Evolutionary conservation across 768 basidiomycete genomes (phyloP).

Genomic region (Boletus fagicola): DNA sequence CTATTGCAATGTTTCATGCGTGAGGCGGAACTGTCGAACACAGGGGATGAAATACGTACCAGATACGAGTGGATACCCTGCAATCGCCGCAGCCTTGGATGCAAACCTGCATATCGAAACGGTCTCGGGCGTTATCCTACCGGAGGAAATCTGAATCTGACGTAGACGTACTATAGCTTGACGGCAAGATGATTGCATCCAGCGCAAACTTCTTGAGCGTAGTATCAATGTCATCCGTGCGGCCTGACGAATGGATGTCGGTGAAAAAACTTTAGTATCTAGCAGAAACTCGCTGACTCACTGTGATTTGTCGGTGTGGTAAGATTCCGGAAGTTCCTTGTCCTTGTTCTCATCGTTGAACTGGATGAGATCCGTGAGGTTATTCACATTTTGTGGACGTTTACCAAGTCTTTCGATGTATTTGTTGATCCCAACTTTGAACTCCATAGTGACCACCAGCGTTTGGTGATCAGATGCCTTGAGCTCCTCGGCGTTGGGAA

Average conservation of each 20-base stretch:
- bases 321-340: slow-evolving; percentile 44
- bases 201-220: slow-evolving; percentile 44
- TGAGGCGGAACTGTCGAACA: not conserved
- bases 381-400: slow-evolving; percentile 56
- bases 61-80: slow-evolving; percentile 38
- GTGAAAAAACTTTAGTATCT: not conserved
- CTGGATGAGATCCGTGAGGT: slow-evolving; percentile 53
- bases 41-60: slow-evolving; percentile 15
- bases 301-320: slow-evolving; percentile 37
- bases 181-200: slow-evolving; percentile 52
- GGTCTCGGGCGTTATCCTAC: not conserved
- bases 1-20: slow-evolving; percentile 36
- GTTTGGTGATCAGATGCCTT: slow-evolving; percentile 47
- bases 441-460: slow-evolving; percentile 52
- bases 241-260: slow-evolving; percentile 26
- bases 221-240: slow-evolving; percentile 53
- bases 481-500: slow-evolving; percentile 53
- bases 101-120: slow-evolving; percentile 18
- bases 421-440: slow-evolving; percentile 57
- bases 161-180: slow-evolving; percentile 19
- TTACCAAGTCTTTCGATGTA: slow-evolving; percentile 47
- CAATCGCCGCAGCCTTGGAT: slow-evolving; percentile 32
- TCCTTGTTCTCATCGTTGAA: slow-evolving; percentile 54
- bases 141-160: not conserved
- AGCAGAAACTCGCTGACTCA: slow-evolving; percentile 11